Evolutionary conservation across 2,329 filamentous ascomycete species (phyloP), one percentile per base, ranked within the genome.

Genomic region (Fusarium fracticaudum): DNA sequence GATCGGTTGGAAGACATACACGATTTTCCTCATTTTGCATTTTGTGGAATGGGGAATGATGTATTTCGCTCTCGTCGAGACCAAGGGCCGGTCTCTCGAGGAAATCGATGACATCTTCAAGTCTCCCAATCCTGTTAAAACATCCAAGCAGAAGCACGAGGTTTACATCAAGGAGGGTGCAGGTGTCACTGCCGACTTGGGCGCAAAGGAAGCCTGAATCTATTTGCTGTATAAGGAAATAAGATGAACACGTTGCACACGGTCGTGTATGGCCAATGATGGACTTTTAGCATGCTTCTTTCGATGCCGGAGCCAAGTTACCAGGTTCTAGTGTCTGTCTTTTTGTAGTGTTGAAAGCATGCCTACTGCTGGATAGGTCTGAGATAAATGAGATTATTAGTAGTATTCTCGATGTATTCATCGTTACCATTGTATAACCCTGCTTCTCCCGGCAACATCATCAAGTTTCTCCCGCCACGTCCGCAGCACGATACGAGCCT

Each of bases 401-500:
- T 26, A 26, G 18, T 29, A 12, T 26, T 47, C 11, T 47, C 24
- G 0, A 14, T 20, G 2, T 7, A 17, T n/a, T 10, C 8, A 24
- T 35, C 17, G 8, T 48, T 33, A 64, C 63, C 60, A 65, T 17
- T 5, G 15, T 22, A 65, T 29, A 2, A 20, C 7, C 15, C 18
- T 47, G 1, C 0, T n/a, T 11, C 29, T 60, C 12, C 64, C 64
- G 13, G 60, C 10, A 6, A 48, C 1, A 1, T 48, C 14, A 3
- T 57, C 15, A 7, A 66, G 35, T 17, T 66, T 66, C 41, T 71
- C 70, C 1, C 31, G 15, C 70, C 70, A 72, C 4, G 70, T 72
- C 17, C 41, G 22, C 3, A 72, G 24, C 4, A 62, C 43, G 6
- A 60, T 20, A 15, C 29, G 40, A 1, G 64, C 70, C 22, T 60